Conservation (phyloP, 306 rosid species). For the Sesbania bispinosa region DNA sequence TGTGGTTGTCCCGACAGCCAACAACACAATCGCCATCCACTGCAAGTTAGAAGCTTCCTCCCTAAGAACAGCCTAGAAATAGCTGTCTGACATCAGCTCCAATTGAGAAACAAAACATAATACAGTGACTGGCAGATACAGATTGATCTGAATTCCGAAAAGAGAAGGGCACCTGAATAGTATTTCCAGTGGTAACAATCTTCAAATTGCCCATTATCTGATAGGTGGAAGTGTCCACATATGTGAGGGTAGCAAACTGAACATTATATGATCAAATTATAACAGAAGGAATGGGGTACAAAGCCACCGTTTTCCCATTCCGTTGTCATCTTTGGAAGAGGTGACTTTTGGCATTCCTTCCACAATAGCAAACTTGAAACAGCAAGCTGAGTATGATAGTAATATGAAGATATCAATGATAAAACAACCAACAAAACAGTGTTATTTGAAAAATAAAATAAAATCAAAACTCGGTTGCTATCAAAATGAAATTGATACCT, state of each 20-base stretch:
- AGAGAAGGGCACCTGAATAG: conserved; percentile 66
- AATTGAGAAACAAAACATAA: conserved; percentile 13
- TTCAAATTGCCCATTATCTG: conserved; percentile 98
- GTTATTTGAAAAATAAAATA: neutral
- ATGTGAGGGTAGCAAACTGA: conserved; percentile 86
- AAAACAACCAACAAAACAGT: neutral
- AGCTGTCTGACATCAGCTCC: conserved; percentile 1
- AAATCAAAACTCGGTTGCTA: neutral
- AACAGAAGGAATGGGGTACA: conserved; percentile 80
- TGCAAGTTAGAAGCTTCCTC: conserved; percentile 82
- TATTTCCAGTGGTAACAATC: conserved; percentile 85
- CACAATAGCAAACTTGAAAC: conserved; percentile 82
- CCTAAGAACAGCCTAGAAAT: conserved; percentile 65
- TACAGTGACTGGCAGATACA: neutral
- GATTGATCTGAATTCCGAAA: neutral
- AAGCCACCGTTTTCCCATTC: conserved; percentile 75
- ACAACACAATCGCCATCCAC: conserved; percentile 79
- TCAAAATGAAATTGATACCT: conserved; percentile 43
- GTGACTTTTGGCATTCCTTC: conserved; percentile 59
- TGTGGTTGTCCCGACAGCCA: conserved; percentile 97
- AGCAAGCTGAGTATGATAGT: conserved; percentile 48
- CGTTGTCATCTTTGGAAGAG: conserved; percentile 77
- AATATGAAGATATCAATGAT: neutral
- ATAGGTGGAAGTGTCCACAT: conserved; percentile 91
- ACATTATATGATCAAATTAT: conserved; percentile 83